Evolutionary conservation across 768 basidiomycete species (phyloP), one percentile per base, ranked within the genome.

Genomic region (Hydnomerulius pinastri): DNA sequence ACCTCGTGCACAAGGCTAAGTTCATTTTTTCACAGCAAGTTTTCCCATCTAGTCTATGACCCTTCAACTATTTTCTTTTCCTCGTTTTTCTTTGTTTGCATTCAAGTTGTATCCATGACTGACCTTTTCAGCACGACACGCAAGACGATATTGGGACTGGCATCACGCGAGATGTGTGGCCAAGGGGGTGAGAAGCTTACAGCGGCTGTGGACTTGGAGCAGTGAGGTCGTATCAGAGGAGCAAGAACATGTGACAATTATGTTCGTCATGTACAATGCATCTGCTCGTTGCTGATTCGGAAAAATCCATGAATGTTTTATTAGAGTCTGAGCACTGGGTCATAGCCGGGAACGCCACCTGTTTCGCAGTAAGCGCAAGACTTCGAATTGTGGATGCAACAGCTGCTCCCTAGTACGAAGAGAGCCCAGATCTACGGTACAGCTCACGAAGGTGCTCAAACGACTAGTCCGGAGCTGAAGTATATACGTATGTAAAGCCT

Each of bases 91-190:
- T 8, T 30, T 5, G 46, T 51, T 29, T 18, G 13, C 38, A 47
- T 47, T 58, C 32, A 48, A 46, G n/a, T 39, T 49, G 57, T 57
- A 46, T 53, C 42, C 32, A 45, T 57, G 49, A 57, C 69, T 71
- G 43, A 71, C 65, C 55, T 58, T 68, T 69, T 54, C 33, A 68
- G 67, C 58, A 39, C 28, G 35, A 63, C 55, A 45, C 21, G 29
- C n/a, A n/a, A 48, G 52, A 43, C 37, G 58, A 35, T 27, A 40
- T 35, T 23, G 24, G n/a, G 41, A 46, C 33, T 43, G 32, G 45
- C 15, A 48, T 38, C 20, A 27, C n/a, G 35, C 12, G 51, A 46
- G 13, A 36, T 25, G 33, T 45, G 35, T 21, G 20, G 25, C 32
- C 15, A 44, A 37, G 8, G 38, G 55, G 47, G 39, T 11, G 3